These are phyloP conservation scores for Dentipellis sp. DNA, from an alignment of 768 basidiomycete genomes.

Conservation along the genomic window DNA sequence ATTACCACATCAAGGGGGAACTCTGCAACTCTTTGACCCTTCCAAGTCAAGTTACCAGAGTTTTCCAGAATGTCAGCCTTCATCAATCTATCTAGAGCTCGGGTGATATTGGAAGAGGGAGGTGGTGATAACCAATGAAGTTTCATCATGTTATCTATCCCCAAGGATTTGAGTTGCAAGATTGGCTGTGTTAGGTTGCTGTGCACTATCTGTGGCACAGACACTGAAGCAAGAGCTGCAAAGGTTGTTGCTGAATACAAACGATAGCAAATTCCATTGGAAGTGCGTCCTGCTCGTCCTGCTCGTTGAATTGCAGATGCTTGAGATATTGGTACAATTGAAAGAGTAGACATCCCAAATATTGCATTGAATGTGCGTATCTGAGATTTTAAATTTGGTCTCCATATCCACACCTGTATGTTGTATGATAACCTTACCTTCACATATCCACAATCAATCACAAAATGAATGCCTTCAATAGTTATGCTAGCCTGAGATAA, in stretches of 20 bases:
- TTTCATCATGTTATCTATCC: conserved; percentile 90
- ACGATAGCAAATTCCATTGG: conserved; percentile 86
- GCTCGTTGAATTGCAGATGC: conserved; percentile 91
- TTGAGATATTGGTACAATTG: conserved; percentile 73
- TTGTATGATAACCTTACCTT: conserved; percentile 54
- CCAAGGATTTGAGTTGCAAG: conserved; percentile 88
- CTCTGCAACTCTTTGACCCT: conserved; percentile 86
- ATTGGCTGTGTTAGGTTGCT: conserved; percentile 89
- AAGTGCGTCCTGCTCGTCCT: conserved; percentile 91
- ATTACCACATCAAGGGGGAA: conserved; percentile 89
- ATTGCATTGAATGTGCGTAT: conserved; percentile 86
- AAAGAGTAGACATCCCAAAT: conserved; percentile 75
- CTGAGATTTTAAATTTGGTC: conserved; percentile 27
- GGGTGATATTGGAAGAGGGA: conserved; percentile 73
- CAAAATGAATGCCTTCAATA: conserved; percentile 90
- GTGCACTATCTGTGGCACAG: conserved; percentile 85
- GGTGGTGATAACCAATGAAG: conserved; percentile 94
- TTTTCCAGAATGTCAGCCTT: conserved; percentile 79
- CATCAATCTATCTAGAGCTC: conserved; percentile 78
- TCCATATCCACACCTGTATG: no score
- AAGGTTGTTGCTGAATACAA: conserved; percentile 68
- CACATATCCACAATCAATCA: conserved; percentile 91
- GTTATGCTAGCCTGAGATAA: conserved; percentile 78
- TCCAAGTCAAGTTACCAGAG: conserved; percentile 63
- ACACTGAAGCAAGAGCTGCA: conserved; percentile 51